A percentile compares a stretch with the other conserved stretches of the same genome.
These are phyloP conservation scores for Fusarium sp. DNA, from an alignment of 2,329 filamentous ascomycete species.

Conservation along the genomic window DNA sequence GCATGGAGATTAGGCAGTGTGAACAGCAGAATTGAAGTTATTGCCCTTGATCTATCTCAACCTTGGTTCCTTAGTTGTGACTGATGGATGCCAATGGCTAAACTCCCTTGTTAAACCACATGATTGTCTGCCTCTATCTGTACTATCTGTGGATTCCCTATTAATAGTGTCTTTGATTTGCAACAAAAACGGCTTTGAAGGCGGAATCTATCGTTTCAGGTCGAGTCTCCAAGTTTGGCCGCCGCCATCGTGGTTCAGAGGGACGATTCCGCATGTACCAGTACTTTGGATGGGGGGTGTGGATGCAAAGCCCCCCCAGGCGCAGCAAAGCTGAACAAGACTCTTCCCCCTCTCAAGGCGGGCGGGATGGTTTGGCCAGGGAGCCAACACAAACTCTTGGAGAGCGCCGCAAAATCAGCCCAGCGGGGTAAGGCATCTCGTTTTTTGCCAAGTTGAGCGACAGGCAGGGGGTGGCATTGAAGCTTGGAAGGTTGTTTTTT, in stretches of 20 bases:
- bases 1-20: neutral
- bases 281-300: neutral
- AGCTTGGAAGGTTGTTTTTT: neutral
- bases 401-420: neutral
- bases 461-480: neutral
- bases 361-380: neutral
- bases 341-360: neutral
- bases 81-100: neutral
- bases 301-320: neutral
- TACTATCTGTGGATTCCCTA: neutral
- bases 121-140: neutral
- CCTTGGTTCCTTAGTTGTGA: neutral
- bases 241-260: neutral
- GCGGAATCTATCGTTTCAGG: neutral
- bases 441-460: neutral
- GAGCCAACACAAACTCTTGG: neutral
- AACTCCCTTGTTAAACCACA: neutral
- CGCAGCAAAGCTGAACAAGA: neutral
- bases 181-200: neutral
- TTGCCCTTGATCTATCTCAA: neutral
- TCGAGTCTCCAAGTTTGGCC: neutral
- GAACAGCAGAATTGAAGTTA: neutral
- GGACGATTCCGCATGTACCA: neutral
- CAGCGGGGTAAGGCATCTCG: neutral
- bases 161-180: neutral